Evolutionary conservation across 257 asterid species (phyloP), one percentile per base, ranked within the genome.

Genomic region (Rauvolfia tetraphylla): DNA sequence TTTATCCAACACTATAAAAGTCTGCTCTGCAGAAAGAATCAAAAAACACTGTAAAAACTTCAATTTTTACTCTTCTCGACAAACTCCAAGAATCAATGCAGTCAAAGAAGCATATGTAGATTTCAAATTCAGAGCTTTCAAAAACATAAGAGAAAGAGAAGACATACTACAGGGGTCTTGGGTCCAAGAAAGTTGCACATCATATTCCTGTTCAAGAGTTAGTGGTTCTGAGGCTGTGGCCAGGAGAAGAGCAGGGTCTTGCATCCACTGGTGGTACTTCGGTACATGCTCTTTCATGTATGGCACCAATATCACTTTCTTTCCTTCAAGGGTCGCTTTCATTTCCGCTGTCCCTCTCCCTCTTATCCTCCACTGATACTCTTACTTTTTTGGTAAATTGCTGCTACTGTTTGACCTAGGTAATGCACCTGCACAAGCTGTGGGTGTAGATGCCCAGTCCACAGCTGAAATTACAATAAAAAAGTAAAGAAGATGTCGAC

Each of bases 201-300:
- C 87, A 57, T 90, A 94, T 80, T 94, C 98, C 75, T 92, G 88
- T 14, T 86, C 84, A 9, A 92, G 92, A 27, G 93, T 86, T 42
- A 94, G 94, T 0, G 96, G 97, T 83, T 94, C 98, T 7, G 98
- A 94, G 5, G 91, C 98, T 8, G 98, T 94, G 65, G 98, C 97
- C 81, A 88, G 90, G 22, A 94, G 97, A 67, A 90, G 93, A 68
- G 90, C 80, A 38, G 89, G 90, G 80, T 94, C 92, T 78, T 90
- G 98, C 98, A 94, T 94, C 98, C 98, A 94, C 13, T 65, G 80
- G 83, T 94, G 98, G 87, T 94, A 94, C 86, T 80, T 86, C 4
- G 84, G 91, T 38, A 94, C 98, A 75, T 94, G 98, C 51, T 92
- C 97, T 83, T 85, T 89, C 97, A 90, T 89, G 87, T 94, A 94